Percentiles rank a stretch among this genome's conserved stretches.
Evolutionary conservation across 495 filamentous ascomycete species (phyloP).

Genomic region (Daldinia bambusicola): DNA sequence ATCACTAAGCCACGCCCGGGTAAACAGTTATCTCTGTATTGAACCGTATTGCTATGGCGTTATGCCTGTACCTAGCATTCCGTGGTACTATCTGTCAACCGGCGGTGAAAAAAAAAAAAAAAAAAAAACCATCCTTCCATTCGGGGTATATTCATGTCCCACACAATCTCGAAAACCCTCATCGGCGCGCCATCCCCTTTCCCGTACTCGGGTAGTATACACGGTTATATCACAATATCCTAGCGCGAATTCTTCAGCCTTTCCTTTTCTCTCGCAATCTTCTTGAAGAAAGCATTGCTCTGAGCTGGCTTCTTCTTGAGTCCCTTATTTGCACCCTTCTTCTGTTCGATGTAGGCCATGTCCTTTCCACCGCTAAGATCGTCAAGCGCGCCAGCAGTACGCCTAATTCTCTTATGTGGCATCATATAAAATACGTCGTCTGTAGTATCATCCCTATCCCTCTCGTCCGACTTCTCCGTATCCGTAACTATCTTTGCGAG

Average conservation of each 20-base stretch:
- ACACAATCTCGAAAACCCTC: constrained; percentile 11
- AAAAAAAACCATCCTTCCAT: not conserved
- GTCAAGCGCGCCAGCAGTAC: constrained; percentile 84
- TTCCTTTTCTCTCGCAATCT: constrained; percentile 77
- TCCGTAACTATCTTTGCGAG: constrained; percentile 92
- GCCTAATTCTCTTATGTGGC: constrained; percentile 67
- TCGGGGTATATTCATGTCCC: constrained; percentile 32
- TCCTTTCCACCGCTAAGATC: constrained; percentile 90
- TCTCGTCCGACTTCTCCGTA: constrained; percentile 77
- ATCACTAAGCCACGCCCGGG: constrained; percentile 22
- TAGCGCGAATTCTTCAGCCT: constrained; percentile 42
- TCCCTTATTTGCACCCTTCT: constrained; percentile 76
- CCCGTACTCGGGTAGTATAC: constrained; percentile 11
- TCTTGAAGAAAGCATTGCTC: constrained; percentile 74
- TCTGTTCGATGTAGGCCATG: constrained; percentile 95
- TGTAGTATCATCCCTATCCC: constrained; percentile 78
- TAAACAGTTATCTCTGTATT: constrained; percentile 25
- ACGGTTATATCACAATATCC: constrained; percentile 10
- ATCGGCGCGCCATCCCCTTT: constrained; percentile 17
- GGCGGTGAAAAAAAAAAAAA: constrained; percentile 22
- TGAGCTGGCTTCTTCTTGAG: constrained; percentile 76
- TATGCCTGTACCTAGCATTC: not conserved
- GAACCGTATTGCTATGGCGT: constrained; percentile 1
- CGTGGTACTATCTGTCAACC: constrained; percentile 8
- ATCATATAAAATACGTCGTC: constrained; percentile 83